Base-by-base conservation (phyloP, 2,329 filamentous ascomycete genomes). In the Amylocarpus encephaloides region DNA sequence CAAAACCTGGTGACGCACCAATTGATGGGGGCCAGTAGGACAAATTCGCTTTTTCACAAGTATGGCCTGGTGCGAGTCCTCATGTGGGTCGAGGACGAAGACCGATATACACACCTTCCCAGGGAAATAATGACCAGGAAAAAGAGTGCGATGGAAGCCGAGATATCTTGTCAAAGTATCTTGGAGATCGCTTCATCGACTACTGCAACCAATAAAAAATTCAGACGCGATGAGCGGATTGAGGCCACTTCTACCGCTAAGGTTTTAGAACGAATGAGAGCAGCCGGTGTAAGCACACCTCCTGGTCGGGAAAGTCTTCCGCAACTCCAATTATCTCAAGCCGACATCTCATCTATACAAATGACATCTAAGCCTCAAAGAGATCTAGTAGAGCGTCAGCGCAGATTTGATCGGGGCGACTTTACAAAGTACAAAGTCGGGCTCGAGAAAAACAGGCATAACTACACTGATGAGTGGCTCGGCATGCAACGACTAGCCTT, bases 51-150 rank as follows among this genome's bases (percentile, higher is more conserved):
- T 0, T 79, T 94, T 59, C 85, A 95, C 59, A 73, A 74, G 26
- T 91, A 89, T 64, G 92, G 92, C 2, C 77, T 83, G 15, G 83
- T 95, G 2, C 82, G 90, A 43, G 84, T 92, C 73, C 74, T 97
- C 1, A 64, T 91, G 35, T 91, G 90, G 83, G 62, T 83, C 3
- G 75, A 78, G 1, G 72, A 83, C 39, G 71, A 77, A 0, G 84
- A 88, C 49, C 80, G 80, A 56, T 61, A 67, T 6, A 54, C 66
- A 1, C 58, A 88, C 1, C 51, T 95, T 6, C 85, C 91, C 0
- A 78, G 77, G 46, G 69, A 71, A 1, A 63, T 86, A 2, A 66
- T 71, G 32, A 66, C 71, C 1, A 77, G 84, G n/a, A 74, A 68
- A 38, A 82, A 81, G 41, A 65, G 73, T 18, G 73, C 78, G 4